Conservation (phyloP, 257 asterid species). For the Solanum bulbocastanum region DNA sequence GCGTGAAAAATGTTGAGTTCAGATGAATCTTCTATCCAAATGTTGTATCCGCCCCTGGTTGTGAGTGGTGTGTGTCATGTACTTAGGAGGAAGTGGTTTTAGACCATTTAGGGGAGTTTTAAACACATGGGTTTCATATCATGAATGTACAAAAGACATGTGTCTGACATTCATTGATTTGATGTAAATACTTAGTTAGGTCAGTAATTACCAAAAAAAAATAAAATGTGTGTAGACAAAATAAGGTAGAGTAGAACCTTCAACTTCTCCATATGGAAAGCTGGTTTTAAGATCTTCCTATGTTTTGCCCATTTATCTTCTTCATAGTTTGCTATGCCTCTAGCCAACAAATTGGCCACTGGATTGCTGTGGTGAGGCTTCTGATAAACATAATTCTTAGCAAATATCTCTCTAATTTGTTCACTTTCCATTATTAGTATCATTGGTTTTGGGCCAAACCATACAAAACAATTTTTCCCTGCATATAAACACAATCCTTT, state of each 20-base stretch:
- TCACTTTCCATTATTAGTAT: constrained; percentile 28
- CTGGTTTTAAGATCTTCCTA: constrained; percentile 46
- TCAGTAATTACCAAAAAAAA: background rate
- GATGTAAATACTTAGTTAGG: background rate
- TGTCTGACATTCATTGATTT: background rate
- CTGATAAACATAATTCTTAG: constrained; percentile 14
- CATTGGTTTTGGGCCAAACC: constrained; percentile 50
- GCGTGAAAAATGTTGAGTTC: background rate
- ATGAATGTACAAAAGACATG: background rate
- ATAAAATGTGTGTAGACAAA: background rate
- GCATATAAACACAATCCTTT: background rate
- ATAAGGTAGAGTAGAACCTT: background rate
- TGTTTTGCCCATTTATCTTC: constrained; percentile 49
- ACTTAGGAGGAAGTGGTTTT: background rate
- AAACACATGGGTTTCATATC: background rate
- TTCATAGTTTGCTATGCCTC: constrained; percentile 29
- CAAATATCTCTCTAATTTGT: constrained; percentile 32
- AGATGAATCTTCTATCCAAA: background rate
- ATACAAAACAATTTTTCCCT: constrained; percentile 30
- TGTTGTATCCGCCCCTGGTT: background rate
- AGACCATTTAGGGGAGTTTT: background rate
- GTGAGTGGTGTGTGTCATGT: background rate
- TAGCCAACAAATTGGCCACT: constrained; percentile 11
- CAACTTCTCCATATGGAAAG: constrained; percentile 36
- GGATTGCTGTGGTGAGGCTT: constrained; percentile 30